Evolutionary conservation across 2,329 filamentous ascomycete species (phyloP), one percentile per base, ranked within the genome.

Genomic region (Massarina eburnea): DNA sequence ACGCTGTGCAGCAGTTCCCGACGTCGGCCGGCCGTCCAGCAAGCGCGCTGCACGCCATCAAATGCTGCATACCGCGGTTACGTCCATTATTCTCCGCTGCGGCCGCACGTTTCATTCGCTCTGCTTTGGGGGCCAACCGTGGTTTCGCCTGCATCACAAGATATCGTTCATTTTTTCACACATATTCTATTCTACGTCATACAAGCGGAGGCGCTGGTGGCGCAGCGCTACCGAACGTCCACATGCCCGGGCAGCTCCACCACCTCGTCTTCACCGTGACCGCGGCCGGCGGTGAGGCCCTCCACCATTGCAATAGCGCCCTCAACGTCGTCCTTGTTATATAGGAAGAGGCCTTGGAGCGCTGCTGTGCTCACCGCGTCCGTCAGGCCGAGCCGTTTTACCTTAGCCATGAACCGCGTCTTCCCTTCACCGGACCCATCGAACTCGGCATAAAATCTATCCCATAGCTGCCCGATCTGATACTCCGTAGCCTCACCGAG

Each of bases 311-410:
- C 74, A 54, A 97, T 91, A 12, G 92, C 92, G 2, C 92, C 91
- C 55, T 91, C 80, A 77, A 91, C 88, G 59, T 95, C 81, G 53
- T 86, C 88, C 74, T 99, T 99, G 73, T 97, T 95, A 69, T 95
- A 95, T 68, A 97, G 71, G 70, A 99, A 99, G 35, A 99, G 72
- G 0, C 94, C 94, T 71, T 99, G 94, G 22, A 99, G 83, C 18
- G 91, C 90, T 21, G 94, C 94, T 4, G 92, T 91, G 67, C 91
- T 97, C 14, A 90, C 76, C 41, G 80, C 76, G 15, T 83, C 80
- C 42, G 95, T 82, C 20, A 96, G 71, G 0, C 86, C 86, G 14
- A 94, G 74, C 39, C 84, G 78, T 35, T 83, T 79, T 10, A 95
- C 80, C 49, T 81, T 82, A 18, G 77, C 65, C 53, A 97, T 71